phyloP scores from a whole-genome alignment of 352 stramenopile genomes.

The Phytophthora foliorum region DNA sequence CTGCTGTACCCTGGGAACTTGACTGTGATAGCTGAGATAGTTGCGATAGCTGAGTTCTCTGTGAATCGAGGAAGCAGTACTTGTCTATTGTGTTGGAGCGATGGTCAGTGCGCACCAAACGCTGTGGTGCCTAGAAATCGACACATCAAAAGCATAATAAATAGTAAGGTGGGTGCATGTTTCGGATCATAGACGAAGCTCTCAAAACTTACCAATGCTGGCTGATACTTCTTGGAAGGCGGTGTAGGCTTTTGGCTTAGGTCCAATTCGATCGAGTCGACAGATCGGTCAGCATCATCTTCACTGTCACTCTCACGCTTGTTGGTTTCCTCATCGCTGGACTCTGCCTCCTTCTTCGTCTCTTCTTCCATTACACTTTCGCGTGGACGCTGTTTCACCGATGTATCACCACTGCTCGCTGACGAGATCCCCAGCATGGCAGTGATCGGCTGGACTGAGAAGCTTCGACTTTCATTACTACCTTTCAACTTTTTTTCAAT shows the following conservation, averaged over 20 bases:
- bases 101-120: slow-evolving; percentile 85
- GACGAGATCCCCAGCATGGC: slow-evolving; percentile 58
- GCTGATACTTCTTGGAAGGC: slow-evolving; percentile 78
- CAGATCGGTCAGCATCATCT: slow-evolving; percentile 36
- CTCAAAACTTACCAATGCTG: slow-evolving; percentile 54
- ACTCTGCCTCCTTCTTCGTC: slow-evolving; percentile 33
- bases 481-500: slow-evolving; percentile 85
- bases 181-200: not conserved
- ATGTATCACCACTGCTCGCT: slow-evolving; percentile 22
- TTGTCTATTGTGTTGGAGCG: slow-evolving; percentile 90
- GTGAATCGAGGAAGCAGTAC: slow-evolving; percentile 84
- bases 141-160: slow-evolving; percentile 6
- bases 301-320: slow-evolving; percentile 52
- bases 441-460: slow-evolving; percentile 91
- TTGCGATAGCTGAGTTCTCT: slow-evolving; percentile 62
- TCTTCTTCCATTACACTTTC: slow-evolving; percentile 48
- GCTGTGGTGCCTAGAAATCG: slow-evolving; percentile 68
- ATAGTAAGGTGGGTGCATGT: not conserved
- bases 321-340: slow-evolving; percentile 31
- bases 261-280: slow-evolving; percentile 63
- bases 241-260: slow-evolving; percentile 65
- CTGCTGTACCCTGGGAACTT: slow-evolving; percentile 24
- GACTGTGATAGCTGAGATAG: slow-evolving; percentile 45
- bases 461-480: slow-evolving; percentile 92
- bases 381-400: slow-evolving; percentile 32